Evolutionary conservation across 805 yeast species (phyloP).

Genomic region (Torulaspora delbrueckii): DNA sequence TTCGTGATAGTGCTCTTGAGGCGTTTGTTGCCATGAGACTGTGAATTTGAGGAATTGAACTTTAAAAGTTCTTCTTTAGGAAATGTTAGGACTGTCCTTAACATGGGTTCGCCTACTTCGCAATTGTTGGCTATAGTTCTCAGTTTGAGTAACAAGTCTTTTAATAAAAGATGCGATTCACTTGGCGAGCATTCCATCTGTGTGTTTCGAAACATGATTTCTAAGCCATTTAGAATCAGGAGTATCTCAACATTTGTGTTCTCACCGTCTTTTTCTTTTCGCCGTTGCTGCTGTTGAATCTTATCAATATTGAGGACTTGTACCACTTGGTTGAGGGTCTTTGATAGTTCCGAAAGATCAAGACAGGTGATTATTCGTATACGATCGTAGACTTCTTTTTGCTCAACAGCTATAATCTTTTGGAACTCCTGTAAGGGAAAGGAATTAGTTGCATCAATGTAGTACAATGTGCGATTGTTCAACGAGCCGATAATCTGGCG

Average conservation of each 20-base stretch:
- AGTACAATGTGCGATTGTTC: conserved; percentile 21
- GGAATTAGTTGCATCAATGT: conserved; percentile 30
- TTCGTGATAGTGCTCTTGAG: conserved; percentile 12
- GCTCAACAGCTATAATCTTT: conserved; percentile 15
- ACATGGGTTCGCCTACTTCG: conserved; percentile 1
- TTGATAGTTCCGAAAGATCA: conserved; percentile 26
- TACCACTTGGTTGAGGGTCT: conserved; percentile 14
- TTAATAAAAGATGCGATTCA: conserved; percentile 22
- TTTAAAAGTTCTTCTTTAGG: conserved; percentile 15
- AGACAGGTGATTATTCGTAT: conserved; percentile 27
- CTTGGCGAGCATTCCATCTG: conserved; percentile 16
- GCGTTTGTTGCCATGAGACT: conserved; percentile 11
- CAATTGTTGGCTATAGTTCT: conserved; percentile 20
- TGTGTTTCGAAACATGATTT: conserved; percentile 29
- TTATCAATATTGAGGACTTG: conserved; percentile 12
- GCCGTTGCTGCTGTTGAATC: conserved; percentile 4
- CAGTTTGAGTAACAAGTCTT: conserved; percentile 21
- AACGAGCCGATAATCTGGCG: conserved; percentile 2
- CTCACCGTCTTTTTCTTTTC: background rate
- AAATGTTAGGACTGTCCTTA: conserved; percentile 13
- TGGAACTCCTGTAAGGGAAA: conserved; percentile 30
- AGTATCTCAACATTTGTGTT: conserved; percentile 5
- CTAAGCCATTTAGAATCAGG: conserved; percentile 25
- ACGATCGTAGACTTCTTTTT: conserved; percentile 24
- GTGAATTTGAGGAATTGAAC: background rate